Percentiles rank a stretch among this genome's conserved stretches.
Evolutionary conservation across 371 early-diverging fungal species (phyloP).

Genomic region (Mucor ambiguus): DNA sequence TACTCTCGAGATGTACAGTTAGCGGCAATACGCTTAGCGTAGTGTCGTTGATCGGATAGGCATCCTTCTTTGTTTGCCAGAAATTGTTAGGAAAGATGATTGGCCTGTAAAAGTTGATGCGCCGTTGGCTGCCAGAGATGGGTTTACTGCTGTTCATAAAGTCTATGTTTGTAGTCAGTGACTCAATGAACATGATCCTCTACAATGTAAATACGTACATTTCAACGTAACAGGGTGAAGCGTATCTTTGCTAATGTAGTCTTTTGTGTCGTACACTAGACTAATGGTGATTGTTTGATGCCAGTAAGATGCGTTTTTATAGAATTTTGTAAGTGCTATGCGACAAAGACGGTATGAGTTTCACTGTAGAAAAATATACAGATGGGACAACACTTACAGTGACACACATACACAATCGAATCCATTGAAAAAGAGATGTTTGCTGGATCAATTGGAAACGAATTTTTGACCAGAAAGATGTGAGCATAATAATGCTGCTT

Average conservation of each 20-base stretch:
- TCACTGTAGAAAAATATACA: neutral
- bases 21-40: constrained; percentile 74
- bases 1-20: constrained; percentile 64
- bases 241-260: constrained; percentile 45
- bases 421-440: constrained; percentile 3
- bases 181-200: neutral
- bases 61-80: constrained; percentile 80
- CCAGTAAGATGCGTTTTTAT: neutral
- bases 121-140: constrained; percentile 36
- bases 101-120: constrained; percentile 66
- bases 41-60: constrained; percentile 67
- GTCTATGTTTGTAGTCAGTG: constrained; percentile 25
- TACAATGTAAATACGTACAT: constrained; percentile 34
- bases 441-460: constrained; percentile 14
- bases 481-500: constrained; percentile 4
- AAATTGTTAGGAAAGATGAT: constrained; percentile 84
- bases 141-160: constrained; percentile 45
- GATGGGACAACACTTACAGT: neutral
- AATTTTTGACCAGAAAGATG: constrained; percentile 11
- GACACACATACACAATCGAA: constrained; percentile 8
- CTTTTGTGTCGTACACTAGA: constrained; percentile 55
- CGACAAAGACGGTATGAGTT: neutral
- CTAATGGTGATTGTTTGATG: constrained; percentile 15
- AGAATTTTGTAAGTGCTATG: constrained; percentile 6
- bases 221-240: constrained; percentile 58